phyloP scores from a whole-genome alignment of 2,329 filamentous ascomycete species.

The Hymenoscyphus fraxineus region DNA sequence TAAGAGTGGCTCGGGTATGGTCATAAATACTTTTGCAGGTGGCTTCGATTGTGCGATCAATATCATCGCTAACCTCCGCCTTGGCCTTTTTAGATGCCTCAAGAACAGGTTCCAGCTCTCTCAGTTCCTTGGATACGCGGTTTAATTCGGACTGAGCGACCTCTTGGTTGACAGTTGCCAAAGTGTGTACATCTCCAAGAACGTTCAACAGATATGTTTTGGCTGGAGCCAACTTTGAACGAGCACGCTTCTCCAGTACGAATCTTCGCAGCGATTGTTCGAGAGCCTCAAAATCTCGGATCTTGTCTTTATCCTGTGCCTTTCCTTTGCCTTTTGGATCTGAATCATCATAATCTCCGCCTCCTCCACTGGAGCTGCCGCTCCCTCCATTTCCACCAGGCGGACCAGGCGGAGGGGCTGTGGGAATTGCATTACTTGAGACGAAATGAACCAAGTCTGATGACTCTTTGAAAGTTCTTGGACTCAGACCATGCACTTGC shows the following conservation, averaged over 20 bases:
- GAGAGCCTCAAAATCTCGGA: conserved; percentile 83
- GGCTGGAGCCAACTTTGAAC: conserved; percentile 91
- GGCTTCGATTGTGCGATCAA: conserved; percentile 78
- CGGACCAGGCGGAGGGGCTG: conserved; percentile 54
- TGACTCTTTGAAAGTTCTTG: conserved; percentile 87
- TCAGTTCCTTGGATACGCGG: conserved; percentile 74
- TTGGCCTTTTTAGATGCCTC: conserved; percentile 80
- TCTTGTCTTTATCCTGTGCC: conserved; percentile 82
- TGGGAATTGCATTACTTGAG: conserved; percentile 90
- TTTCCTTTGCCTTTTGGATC: conserved; percentile 63
- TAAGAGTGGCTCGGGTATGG: conserved; percentile 72
- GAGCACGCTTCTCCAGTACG: conserved; percentile 89
- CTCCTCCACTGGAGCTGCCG: conserved; percentile 49
- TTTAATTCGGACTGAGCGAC: conserved; percentile 82
- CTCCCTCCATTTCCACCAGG: conserved; percentile 52
- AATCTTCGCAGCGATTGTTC: conserved; percentile 88
- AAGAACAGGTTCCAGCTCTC: conserved; percentile 78
- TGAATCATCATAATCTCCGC: conserved; percentile 43
- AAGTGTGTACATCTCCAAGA: conserved; percentile 75
- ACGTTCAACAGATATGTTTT: conserved; percentile 95
- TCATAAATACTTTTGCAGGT: conserved; percentile 84
- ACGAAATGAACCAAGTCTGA: conserved; percentile 95
- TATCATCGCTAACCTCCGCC: conserved; percentile 72
- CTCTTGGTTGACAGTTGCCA: conserved; percentile 83
- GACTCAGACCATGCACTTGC: conserved; percentile 83